These are phyloP conservation scores for Blastocystis sp. DNA, from an alignment of 352 stramenopile species.

Conservation along the genomic window DNA sequence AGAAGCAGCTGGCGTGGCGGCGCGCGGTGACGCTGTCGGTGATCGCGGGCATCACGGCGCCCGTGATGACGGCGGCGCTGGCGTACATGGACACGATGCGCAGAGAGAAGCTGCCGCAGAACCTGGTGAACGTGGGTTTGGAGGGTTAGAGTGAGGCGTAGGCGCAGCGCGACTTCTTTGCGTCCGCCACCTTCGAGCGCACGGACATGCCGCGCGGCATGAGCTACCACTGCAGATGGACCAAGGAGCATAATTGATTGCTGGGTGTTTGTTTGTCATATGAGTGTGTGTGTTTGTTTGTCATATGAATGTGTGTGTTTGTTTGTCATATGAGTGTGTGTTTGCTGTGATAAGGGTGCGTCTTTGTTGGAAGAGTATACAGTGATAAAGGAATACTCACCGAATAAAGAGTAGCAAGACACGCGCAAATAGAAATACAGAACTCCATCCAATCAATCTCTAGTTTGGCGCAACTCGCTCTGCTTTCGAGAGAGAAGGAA, in stretches of 20 bases:
- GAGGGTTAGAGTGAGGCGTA: background rate
- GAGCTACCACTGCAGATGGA: conserved; percentile 47
- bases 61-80: conserved; percentile 85
- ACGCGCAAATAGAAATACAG: no score
- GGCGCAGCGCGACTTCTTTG: conserved; percentile 32
- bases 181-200: background rate
- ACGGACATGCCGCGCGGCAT: conserved; percentile 35
- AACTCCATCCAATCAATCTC: no score
- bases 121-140: conserved; percentile 85
- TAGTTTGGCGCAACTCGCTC: no score
- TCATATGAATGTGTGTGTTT: no score
- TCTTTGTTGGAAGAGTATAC: no score
- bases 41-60: conserved; percentile 85
- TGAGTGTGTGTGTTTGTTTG: no score
- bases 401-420: no score
- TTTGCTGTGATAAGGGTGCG: no score
- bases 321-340: no score
- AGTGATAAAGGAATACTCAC: no score
- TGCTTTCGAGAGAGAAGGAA: no score
- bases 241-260: conserved; percentile 49
- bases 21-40: conserved; percentile 90
- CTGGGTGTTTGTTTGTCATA: background rate
- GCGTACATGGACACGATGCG: conserved; percentile 97
- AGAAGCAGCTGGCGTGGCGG: conserved; percentile 89
- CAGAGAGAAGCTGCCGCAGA: conserved; percentile 86